These are phyloP conservation scores for Mucor piriformis DNA, from an alignment of 371 early-diverging fungal genomes.

Conservation along the genomic window DNA sequence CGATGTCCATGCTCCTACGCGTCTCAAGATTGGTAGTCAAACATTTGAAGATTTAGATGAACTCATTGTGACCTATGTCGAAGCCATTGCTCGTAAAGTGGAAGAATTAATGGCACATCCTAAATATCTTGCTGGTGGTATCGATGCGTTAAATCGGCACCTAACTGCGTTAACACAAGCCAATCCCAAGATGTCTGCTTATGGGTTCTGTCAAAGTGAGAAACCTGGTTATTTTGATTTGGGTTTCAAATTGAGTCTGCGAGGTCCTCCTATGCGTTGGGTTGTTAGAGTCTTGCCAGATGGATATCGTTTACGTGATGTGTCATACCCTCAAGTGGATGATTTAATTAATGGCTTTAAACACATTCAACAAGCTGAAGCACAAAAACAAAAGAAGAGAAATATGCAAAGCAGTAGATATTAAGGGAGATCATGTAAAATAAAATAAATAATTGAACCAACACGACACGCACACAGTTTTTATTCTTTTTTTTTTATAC, in stretches of 20 bases:
- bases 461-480: not conserved
- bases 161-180: constrained; percentile 41
- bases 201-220: constrained; percentile 58
- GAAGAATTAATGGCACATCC: constrained; percentile 66
- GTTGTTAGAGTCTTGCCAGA: constrained; percentile 66
- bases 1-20: constrained; percentile 59
- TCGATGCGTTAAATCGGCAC: constrained; percentile 42
- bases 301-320: constrained; percentile 60
- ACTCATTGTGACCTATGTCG: constrained; percentile 85
- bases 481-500: constrained; percentile 50
- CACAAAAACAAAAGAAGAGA: constrained; percentile 16
- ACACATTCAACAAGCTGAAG: constrained; percentile 23
- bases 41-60: constrained; percentile 90
- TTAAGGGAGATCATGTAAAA: not conserved
- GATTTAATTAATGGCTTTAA: constrained; percentile 75
- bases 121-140: constrained; percentile 60
- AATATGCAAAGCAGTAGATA: not conserved
- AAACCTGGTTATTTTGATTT: constrained; percentile 58
- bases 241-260: constrained; percentile 49
- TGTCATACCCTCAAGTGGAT: constrained; percentile 58
- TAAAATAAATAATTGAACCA: not conserved
- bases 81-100: constrained; percentile 75
- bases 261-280: constrained; percentile 44
- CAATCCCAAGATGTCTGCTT: constrained; percentile 58
- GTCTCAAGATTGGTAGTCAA: constrained; percentile 61